These are phyloP conservation scores for Globisporangium echinulatum DNA, from an alignment of 352 stramenopile species.

Conservation along the genomic window DNA sequence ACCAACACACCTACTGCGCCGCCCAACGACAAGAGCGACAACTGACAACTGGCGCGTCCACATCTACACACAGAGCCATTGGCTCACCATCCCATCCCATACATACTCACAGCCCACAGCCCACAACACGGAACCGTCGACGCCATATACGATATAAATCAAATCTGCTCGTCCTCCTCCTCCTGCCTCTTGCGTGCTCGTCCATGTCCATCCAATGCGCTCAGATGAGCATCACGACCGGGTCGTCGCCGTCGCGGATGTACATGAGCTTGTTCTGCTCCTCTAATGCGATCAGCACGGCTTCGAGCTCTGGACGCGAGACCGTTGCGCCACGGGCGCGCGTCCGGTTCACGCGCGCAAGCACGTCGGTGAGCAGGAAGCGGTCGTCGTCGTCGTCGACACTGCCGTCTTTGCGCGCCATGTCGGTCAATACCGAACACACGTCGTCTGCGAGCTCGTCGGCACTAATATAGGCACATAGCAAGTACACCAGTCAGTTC, in stretches of 20 bases:
- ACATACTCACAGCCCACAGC: no score
- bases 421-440: constrained; percentile 47
- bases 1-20: no score
- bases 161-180: neutral
- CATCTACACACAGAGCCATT: no score
- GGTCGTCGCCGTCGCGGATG: constrained; percentile 72
- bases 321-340: constrained; percentile 25
- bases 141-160: constrained; percentile 14
- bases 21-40: no score
- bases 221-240: constrained; percentile 86
- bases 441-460: constrained; percentile 62
- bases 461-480: constrained; percentile 18
- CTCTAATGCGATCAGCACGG: constrained; percentile 68
- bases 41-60: no score
- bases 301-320: constrained; percentile 50
- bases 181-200: neutral
- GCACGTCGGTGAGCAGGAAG: constrained; percentile 49
- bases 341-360: constrained; percentile 47
- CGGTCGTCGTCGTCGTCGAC: constrained; percentile 50
- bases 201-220: neutral
- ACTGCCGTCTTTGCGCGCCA: constrained; percentile 26
- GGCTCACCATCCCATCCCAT: no score
- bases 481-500: neutral
- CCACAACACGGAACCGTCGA: neutral
- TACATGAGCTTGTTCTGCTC: constrained; percentile 90